phyloP scores from a whole-genome alignment of 1,284 basidiomycete species.

The Ustilago tritici region DNA sequence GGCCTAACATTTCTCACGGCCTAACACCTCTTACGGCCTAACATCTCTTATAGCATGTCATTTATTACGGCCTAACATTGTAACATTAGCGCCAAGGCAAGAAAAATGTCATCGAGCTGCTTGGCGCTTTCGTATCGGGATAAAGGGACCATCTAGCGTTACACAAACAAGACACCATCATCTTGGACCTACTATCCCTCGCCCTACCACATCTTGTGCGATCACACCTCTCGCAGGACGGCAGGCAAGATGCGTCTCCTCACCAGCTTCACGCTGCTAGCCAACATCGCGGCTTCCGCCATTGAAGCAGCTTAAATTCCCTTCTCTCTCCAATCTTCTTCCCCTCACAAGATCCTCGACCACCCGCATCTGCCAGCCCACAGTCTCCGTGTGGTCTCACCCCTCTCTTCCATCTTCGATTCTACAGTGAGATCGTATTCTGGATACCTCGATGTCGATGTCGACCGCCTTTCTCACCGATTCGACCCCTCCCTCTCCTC shows the following conservation, averaged over 20 bases:
- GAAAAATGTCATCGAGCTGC: too few relatives aligned
- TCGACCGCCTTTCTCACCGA: constrained; percentile 55
- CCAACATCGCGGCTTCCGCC: constrained; percentile 19
- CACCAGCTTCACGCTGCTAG: constrained; percentile 8
- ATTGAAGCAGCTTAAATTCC: constrained; percentile 44
- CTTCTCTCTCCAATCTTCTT: constrained; percentile 21
- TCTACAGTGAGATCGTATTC: constrained; percentile 54
- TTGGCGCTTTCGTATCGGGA: too few relatives aligned
- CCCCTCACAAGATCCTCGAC: constrained; percentile 18
- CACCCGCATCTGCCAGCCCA: constrained; percentile 67
- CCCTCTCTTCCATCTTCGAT: constrained; percentile 61
- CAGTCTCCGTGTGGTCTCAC: constrained; percentile 58
- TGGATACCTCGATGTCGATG: constrained; percentile 68
- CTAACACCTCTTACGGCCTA: too few relatives aligned
- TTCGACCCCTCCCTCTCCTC: constrained; percentile 1
- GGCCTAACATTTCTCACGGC: too few relatives aligned
- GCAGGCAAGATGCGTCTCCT: constrained; percentile 24
- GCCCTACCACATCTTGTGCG: too few relatives aligned
- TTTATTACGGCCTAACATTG: too few relatives aligned
- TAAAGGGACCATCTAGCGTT: too few relatives aligned
- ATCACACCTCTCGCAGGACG: not conserved
- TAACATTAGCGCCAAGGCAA: too few relatives aligned
- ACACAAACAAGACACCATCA: not conserved
- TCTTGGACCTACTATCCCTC: too few relatives aligned
- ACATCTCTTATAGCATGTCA: too few relatives aligned